phyloP scores from a whole-genome alignment of 768 basidiomycete species.

The Mycena sanguinolenta region DNA sequence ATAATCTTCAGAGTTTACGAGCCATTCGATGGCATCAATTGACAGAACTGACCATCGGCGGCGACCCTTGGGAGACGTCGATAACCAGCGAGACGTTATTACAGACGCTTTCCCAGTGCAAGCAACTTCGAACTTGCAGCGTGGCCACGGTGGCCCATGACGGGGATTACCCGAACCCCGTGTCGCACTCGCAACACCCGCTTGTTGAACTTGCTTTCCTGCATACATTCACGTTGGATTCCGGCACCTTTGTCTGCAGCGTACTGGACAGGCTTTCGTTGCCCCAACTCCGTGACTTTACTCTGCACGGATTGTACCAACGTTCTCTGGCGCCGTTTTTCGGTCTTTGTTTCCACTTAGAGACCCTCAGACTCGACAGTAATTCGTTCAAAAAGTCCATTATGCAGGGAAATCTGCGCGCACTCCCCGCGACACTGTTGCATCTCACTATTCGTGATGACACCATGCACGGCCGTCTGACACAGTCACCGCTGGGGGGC shows the following conservation, averaged over 20 bases:
- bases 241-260: not conserved
- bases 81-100: not conserved
- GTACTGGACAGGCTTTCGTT: not conserved
- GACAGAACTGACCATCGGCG: not conserved
- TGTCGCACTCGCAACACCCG: not conserved
- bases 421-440: not conserved
- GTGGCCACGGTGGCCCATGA: not conserved
- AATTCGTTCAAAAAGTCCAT: not conserved
- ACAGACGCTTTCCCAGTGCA: not conserved
- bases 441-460: not conserved
- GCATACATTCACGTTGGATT: not conserved
- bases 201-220: conserved; percentile 2
- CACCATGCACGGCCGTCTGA: not conserved
- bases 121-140: not conserved
- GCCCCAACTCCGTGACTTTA: not conserved
- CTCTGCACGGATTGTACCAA: not conserved
- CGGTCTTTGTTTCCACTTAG: not conserved
- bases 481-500: not conserved
- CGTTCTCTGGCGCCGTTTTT: not conserved
- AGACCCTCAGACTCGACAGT: not conserved
- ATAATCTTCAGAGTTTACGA: not conserved
- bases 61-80: not conserved
- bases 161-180: not conserved
- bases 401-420: not conserved
- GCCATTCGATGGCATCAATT: not conserved